A percentile compares a stretch with the other conserved stretches of the same genome.
These are phyloP conservation scores for Apiotrichum domesticum DNA, from an alignment of 1,284 basidiomycete species.

Conservation along the genomic window DNA sequence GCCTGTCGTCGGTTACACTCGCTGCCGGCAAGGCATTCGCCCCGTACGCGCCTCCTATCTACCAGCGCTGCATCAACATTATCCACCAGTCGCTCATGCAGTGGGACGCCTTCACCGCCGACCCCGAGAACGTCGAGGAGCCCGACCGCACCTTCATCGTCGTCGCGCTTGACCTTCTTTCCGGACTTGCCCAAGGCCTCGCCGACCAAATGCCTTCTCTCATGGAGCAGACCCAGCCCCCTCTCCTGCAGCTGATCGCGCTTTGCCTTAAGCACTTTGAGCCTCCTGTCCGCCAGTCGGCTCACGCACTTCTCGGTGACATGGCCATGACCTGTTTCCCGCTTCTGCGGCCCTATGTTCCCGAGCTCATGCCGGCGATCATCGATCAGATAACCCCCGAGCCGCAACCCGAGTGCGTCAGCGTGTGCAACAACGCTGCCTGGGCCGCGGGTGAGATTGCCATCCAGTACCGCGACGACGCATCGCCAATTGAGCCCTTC, in stretches of 20 bases:
- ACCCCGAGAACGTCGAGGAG: conserved; percentile 74
- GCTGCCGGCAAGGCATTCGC: conserved; percentile 89
- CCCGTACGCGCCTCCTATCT: conserved; percentile 84
- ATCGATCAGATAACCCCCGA: conserved; percentile 72
- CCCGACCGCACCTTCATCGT: conserved; percentile 95
- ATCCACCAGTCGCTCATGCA: conserved; percentile 74
- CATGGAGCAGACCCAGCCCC: conserved; percentile 64
- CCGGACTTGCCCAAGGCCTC: conserved; percentile 91
- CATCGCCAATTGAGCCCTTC: conserved; percentile 66
- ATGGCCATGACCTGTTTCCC: conserved; percentile 85
- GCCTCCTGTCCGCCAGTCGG: conserved; percentile 89
- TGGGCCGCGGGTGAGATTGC: conserved; percentile 99
- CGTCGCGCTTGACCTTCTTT: conserved; percentile 89
- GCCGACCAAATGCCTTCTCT: conserved; percentile 68
- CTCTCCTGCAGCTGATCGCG: conserved; percentile 69
- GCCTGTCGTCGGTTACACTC: conserved; percentile 94
- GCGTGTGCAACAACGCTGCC: conserved; percentile 98
- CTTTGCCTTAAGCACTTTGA: conserved; percentile 89
- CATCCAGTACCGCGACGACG: conserved; percentile 59
- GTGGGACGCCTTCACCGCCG: conserved; percentile 58
- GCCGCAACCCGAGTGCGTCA: conserved; percentile 79
- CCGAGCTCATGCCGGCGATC: conserved; percentile 82
- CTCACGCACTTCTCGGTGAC: conserved; percentile 94
- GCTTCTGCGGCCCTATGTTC: conserved; percentile 75
- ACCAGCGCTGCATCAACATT: conserved; percentile 82